Evolutionary conservation across 495 filamentous ascomycete genomes (phyloP), one percentile per base, ranked within the genome.

Genomic region (Astrothelium macrocarpum): DNA sequence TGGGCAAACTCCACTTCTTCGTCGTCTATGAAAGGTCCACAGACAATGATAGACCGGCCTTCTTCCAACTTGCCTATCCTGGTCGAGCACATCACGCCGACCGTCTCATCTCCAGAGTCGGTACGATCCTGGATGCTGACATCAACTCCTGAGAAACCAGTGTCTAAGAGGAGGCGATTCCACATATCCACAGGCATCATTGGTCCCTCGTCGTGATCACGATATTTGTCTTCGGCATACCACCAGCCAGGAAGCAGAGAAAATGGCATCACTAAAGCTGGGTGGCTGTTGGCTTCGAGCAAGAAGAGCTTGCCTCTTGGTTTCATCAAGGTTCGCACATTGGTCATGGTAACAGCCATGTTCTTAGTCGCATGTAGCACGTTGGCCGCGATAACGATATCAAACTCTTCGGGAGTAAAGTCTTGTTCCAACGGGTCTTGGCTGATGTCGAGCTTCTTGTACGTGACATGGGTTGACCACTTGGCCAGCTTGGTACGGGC

Each of bases 81-180:
- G 36, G 7, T 39, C 36, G 36, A 39, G 36, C 36, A 39, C 36
- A 39, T 39, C 36, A 39, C 36, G 7, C 36, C 36, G 36, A 39
- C 7, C 36, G 36, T 39, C 36, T 39, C 36, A 39, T 39, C 36
- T 39, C 16, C 36, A 39, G 36, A 39, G 36, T 16, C 36, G 36
- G 36, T 7, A 49, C 45, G n/a, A n/a, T 49, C 45, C 45, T 20
- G n/a, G 45, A 49, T 49, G 45, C n/a, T 20, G 18, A 32, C 23
- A 36, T 70, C 66, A 10, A 67, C n/a, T 14, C 73, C 73, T 2
- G 67, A 68, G 59, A 73, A 75, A 0, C 66, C 66, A 2, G 65
- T 64, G 23, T 67, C 29, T 20, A 16, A 9, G 11, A 75, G 61
- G 10, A 66, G 34, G 0, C 36, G 39, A 9, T 73, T 60, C 71